A percentile compares a stretch with the other conserved stretches of the same genome.
phyloP scores from a whole-genome alignment of 1,139 yeast genomes.

The Geotrichum aggregatum region DNA sequence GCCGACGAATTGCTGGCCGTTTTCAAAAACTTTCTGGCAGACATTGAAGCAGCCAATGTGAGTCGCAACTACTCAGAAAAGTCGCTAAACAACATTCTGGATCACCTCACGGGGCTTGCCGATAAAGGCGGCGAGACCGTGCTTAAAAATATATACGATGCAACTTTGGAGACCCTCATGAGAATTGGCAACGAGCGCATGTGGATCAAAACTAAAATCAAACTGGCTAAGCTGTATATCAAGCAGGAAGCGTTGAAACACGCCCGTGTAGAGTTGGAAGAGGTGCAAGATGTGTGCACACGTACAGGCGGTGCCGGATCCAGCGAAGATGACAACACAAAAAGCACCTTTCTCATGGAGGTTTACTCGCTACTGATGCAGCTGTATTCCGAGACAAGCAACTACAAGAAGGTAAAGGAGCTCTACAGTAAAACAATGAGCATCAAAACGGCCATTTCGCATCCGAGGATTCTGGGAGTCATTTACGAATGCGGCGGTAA shows the following conservation, averaged over 20 bases:
- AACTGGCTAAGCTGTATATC: conserved; percentile 48
- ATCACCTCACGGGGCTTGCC: conserved; percentile 39
- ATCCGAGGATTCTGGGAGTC: conserved; percentile 67
- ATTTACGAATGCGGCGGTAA: conserved; percentile 74
- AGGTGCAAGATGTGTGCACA: conserved; percentile 43
- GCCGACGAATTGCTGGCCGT: conserved; percentile 39
- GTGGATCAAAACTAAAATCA: conserved; percentile 54
- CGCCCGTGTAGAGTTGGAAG: conserved; percentile 43
- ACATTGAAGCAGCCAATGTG: conserved; percentile 34
- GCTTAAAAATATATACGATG: conserved; percentile 34
- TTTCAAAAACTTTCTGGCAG: conserved; percentile 36
- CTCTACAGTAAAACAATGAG: conserved; percentile 49
- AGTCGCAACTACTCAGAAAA: conserved; percentile 56
- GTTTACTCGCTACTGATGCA: conserved; percentile 64
- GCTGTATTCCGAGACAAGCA: conserved; percentile 42
- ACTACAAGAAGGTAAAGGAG: conserved; percentile 44
- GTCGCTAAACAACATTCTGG: conserved; percentile 54
- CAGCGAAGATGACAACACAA: conserved; percentile 29
- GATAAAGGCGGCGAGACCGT: conserved; percentile 16
- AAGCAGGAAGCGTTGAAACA: conserved; percentile 41
- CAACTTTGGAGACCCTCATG: conserved; percentile 33
- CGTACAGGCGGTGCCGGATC: conserved; percentile 15
- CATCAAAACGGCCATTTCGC: conserved; percentile 63
- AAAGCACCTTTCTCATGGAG: conserved; percentile 48
- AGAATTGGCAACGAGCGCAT: conserved; percentile 47